These are phyloP conservation scores for Linnemannia zychae DNA, from an alignment of 192 early-diverging fungal genomes.

Conservation along the genomic window DNA sequence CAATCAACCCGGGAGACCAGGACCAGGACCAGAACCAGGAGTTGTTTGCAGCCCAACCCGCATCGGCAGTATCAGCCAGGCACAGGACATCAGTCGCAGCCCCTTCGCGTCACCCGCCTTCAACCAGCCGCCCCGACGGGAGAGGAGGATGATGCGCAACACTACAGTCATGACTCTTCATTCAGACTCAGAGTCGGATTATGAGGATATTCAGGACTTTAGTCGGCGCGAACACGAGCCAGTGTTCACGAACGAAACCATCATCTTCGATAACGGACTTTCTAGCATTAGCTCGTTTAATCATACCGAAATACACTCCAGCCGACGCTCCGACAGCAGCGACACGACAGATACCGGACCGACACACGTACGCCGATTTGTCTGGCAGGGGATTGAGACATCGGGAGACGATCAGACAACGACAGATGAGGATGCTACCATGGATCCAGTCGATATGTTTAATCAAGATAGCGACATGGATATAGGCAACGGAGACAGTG, in stretches of 20 bases:
- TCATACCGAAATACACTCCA: not conserved
- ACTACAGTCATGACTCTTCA: constrained; percentile 45
- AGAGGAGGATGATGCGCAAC: constrained; percentile 19
- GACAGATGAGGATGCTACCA: constrained; percentile 7
- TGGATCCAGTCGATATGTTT: constrained; percentile 16
- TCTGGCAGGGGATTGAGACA: constrained; percentile 10
- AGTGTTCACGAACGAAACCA: constrained; percentile 8
- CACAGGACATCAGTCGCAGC: not conserved
- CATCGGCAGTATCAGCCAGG: not conserved
- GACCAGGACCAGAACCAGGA: not conserved
- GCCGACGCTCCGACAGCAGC: not conserved
- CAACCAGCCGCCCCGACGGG: not conserved
- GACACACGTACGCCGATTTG: constrained; percentile 1
- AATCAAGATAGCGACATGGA: constrained; percentile 11
- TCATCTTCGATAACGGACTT: constrained; percentile 22
- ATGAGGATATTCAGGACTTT: constrained; percentile 3
- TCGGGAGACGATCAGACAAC: constrained; percentile 23
- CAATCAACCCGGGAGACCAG: not conserved
- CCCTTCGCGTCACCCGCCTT: not conserved
- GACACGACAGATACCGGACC: not conserved
- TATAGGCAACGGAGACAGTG: constrained; percentile 2
- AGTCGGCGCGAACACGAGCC: not conserved
- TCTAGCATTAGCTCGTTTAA: not conserved
- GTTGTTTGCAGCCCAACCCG: not conserved
- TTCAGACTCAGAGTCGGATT: constrained; percentile 33